Base-by-base conservation (phyloP, 2,329 filamentous ascomycete genomes). In the Diplodia scrobiculata region DNA sequence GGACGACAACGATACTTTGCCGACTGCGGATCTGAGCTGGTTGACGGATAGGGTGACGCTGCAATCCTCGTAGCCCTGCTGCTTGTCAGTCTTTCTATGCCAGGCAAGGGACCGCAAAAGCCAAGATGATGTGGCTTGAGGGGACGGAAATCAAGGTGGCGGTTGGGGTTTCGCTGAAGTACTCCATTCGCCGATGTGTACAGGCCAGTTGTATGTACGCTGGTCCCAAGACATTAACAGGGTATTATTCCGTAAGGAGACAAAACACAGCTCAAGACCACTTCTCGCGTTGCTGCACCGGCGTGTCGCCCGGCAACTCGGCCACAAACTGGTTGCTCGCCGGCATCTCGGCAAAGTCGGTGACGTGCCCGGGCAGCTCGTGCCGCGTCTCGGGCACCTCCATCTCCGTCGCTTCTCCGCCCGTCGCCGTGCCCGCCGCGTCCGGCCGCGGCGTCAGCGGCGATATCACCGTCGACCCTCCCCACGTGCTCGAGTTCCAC, bases 41-140 rank as follows among this genome's bases (percentile, higher is more conserved):
- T 52, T 72, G 19, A 67, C 67, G 5, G 63, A 69, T 25, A 68
- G 38, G 10, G 67, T 71, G 1, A 71, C 68, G 9, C 66, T 69
- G 41, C 27, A 25, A 50, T 17, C 14, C 38, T 7, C 29, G 29
- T 32, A 32, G 29, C 1, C 29, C 29, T 32, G 29, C 7, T 9
- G 7, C 29, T 32, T 9, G 29, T 41, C 38, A 7, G 38, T 14
- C 6, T n/a, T 41, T 11, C 13, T n/a, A 7, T 5, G 17, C 38
- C 17, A 41, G 5, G 38, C 1, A 32, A 32, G 29, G 6, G 29
- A 32, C 6, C 29, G 29, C 1, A 25, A 25, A 25, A 25, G 29
- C 29, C 6, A 9, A 9, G 5, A 32, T 32, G 29, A 5, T 9
- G 29, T 32, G 29, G 29, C 7, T 6, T 32, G 5, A 1, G 29